Evolutionary conservation across 225 moss, liverwort and hornwort genomes (phyloP).

Genomic region (Polytrichum commune): DNA sequence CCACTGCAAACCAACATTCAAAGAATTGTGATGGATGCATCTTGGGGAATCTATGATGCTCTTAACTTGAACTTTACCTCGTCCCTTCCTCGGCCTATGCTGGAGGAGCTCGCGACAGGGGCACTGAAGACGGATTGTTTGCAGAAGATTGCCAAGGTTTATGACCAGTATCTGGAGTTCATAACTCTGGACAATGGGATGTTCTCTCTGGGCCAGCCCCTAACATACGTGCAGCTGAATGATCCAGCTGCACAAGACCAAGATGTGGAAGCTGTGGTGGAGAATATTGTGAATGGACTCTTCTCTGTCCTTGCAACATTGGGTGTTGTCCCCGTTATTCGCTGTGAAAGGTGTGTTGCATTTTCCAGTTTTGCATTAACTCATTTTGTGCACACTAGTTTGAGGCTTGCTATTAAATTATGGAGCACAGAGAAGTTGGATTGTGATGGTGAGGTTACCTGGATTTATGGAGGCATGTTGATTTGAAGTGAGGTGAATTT

Average conservation of each 20-base stretch:
- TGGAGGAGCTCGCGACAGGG: conserved; percentile 81
- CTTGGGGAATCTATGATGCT: conserved; percentile 78
- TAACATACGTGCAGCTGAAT: conserved; percentile 84
- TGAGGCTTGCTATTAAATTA: no score
- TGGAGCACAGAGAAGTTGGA: no score
- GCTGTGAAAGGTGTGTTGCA: conserved; percentile 56
- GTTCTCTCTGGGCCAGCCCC: conserved; percentile 87
- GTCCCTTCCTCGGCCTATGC: conserved; percentile 70
- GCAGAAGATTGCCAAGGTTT: conserved; percentile 89
- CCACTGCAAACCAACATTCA: conserved; percentile 71
- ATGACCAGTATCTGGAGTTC: conserved; percentile 95
- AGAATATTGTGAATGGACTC: conserved; percentile 76
- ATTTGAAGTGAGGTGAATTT: no score
- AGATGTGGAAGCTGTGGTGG: conserved; percentile 76
- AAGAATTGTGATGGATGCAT: conserved; percentile 73
- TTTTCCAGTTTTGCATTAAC: background rate
- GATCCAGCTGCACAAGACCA: conserved; percentile 89
- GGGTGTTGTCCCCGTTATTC: conserved; percentile 90
- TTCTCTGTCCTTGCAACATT: conserved; percentile 88
- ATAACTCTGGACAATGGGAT: conserved; percentile 84
- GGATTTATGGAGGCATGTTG: no score
- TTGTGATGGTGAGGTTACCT: no score
- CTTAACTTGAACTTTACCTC: conserved; percentile 92
- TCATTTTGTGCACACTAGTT: no score
- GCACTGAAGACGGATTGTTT: conserved; percentile 82